Evolutionary conservation across 345 rosid species (phyloP), one percentile per base, ranked within the genome.

Genomic region (Raphanus raphanistrum): DNA sequence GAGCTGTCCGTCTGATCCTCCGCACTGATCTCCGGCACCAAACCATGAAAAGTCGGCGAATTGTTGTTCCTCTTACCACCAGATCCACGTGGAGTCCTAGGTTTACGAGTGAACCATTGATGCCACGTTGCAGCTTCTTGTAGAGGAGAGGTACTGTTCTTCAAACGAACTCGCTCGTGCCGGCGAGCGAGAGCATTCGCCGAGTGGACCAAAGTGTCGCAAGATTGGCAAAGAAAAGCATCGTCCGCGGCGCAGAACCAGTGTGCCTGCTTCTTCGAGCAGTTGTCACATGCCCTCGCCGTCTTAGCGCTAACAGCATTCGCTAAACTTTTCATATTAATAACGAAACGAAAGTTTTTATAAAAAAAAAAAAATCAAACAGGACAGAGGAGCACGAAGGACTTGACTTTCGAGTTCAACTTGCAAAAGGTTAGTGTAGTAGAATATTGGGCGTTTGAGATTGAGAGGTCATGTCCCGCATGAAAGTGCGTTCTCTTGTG

Each of bases 171-270:
- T 67, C 98, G 82, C 78, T 89, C 89, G 62, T 95, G 99, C 28
- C 97, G 79, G 27, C 92, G 88, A 6, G 99, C 99, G 0, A 95
- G 82, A 7, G 87, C 87, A 68, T 95, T 95, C 1, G 99, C 97
- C 2, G 98, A 90, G 80, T 95, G 99, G 13, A 92, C 96, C 3
- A 87, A 83, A 25, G 86, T 80, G 63, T 95, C 99, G 63, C 99
- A 95, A 17, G 84, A 72, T 74, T 92, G 98, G 84, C 99, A 95
- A 57, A 95, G 94, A 66, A 95, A 94, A 16, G 99, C 99, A 79
- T 95, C 99, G 72, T 95, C 99, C 0, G 99, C 92, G 0, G 94
- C 96, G 28, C 99, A 92, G 74, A 88, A 95, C 99, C 98, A 95
- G 1, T 96, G 83, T 0, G 99, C 98, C 2, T 96, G 83, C 80